phyloP scores from a whole-genome alignment of 108 stramenopile species.

The Conticribra guillardii region DNA sequence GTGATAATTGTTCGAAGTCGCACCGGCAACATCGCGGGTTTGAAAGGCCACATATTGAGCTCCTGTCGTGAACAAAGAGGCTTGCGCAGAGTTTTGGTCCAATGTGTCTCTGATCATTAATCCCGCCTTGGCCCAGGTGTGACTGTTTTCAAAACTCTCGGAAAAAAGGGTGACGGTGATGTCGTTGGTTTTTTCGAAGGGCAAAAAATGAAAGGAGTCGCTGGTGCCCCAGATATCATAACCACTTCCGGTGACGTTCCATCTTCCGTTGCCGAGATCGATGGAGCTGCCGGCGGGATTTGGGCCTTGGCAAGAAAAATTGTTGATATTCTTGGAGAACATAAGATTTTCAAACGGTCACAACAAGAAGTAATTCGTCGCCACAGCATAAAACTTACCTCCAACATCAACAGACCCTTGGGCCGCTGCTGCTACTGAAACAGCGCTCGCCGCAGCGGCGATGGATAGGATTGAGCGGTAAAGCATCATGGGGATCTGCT shows the following conservation, averaged over 20 bases:
- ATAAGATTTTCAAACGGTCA: neutral
- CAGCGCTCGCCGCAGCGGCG: neutral
- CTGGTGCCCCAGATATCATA: slow-evolving; percentile 21
- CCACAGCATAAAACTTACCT: neutral
- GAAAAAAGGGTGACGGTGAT: slow-evolving; percentile 17
- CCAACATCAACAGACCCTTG: neutral
- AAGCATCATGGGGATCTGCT: too few relatives aligned
- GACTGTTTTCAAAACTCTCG: neutral
- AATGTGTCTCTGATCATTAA: slow-evolving; percentile 22
- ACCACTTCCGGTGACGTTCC: slow-evolving; percentile 13
- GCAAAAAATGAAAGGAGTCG: slow-evolving; percentile 19
- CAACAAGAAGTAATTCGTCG: neutral
- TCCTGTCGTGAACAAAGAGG: neutral
- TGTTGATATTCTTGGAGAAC: neutral
- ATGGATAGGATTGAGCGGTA: neutral
- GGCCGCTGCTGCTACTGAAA: neutral
- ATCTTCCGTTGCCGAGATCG: neutral
- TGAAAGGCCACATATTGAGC: neutral
- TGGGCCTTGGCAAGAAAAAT: neutral
- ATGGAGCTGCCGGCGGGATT: neutral
- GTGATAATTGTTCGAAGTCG: neutral
- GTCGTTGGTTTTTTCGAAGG: slow-evolving; percentile 16
- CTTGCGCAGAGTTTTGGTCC: slow-evolving; percentile 2
- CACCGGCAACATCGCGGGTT: neutral
- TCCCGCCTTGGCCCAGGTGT: slow-evolving; percentile 28